Conservation (phyloP, 2,329 filamentous ascomycete genomes). For the Malbranchea cinnamomea region DNA sequence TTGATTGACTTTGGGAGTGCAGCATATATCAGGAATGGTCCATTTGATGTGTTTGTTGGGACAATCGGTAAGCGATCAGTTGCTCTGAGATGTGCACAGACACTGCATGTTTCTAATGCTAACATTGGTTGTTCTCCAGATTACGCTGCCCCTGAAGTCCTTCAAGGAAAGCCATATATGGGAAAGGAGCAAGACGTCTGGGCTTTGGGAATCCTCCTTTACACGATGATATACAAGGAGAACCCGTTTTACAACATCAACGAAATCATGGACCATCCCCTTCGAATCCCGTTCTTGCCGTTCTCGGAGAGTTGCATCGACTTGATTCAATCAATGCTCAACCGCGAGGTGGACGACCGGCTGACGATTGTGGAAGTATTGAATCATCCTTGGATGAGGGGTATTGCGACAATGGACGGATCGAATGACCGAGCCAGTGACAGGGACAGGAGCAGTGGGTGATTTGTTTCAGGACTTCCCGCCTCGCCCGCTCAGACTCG, state of each 20-base stretch:
- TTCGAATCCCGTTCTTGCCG: constrained; percentile 61
- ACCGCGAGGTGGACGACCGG: constrained; percentile 70
- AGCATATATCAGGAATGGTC: constrained; percentile 94
- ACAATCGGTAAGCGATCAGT: constrained; percentile 63
- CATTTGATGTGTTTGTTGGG: constrained; percentile 97
- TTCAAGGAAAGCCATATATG: constrained; percentile 79
- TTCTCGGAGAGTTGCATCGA: constrained; percentile 77
- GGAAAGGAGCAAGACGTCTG: constrained; percentile 98
- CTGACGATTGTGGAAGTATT: constrained; percentile 80
- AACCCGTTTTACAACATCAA: constrained; percentile 98
- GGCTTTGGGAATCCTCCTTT: constrained; percentile 90
- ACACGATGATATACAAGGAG: constrained; percentile 99
- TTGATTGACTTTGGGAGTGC: constrained; percentile 97
- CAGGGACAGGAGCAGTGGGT: no score
- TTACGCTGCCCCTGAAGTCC: constrained; percentile 95
- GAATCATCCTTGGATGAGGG: constrained; percentile 65
- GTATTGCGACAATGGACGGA: constrained; percentile 10
- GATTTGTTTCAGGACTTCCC: no score
- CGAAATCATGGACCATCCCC: constrained; percentile 95
- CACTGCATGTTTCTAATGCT: not conserved
- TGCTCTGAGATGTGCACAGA: not conserved
- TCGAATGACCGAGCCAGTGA: no score
- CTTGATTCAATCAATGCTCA: constrained; percentile 78
- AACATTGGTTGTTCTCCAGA: constrained; percentile 39
- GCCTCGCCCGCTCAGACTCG: no score